Base-by-base conservation (phyloP, 1,284 basidiomycete species). In the Pterulicium gracile region DNA sequence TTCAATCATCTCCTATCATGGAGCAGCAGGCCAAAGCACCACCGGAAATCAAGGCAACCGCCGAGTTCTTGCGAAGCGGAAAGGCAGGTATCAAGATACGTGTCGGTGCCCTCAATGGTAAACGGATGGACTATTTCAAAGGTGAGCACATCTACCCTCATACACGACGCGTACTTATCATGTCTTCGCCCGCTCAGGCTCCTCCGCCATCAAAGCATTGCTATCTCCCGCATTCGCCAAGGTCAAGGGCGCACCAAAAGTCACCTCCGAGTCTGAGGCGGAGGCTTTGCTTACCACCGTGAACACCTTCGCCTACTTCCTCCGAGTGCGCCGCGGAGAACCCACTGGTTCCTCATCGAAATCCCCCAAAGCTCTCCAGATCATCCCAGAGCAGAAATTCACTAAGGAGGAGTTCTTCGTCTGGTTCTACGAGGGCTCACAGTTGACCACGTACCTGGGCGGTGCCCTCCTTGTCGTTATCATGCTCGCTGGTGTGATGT, bases 401-500 rank as follows among this genome's bases (percentile, higher is more conserved):
- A 65, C 70, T n/a, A 67, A 75, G 2, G 77, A 83, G 4, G 80
- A 82, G 49, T 90, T 92, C 65, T 98, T 90, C 62, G 93, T 87
- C 15, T 98, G 95, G 95, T 91, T 98, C 66, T 93, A 92, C 65
- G 92, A 96, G 53, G 92, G 93, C 34, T 88, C 87, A 2, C 92
- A 97, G 60, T 83, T 92, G 73, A 90, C 84, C 53, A 92, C 89
- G 12, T 93, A 95, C 58, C 76, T 93, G n/a, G 91, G 92, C 27
- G 95, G 90, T 10, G 69, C 88, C 18, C 81, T 82, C 24, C 94
- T 99, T 89, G 92, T 98, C 47, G 80, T 75, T 23, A 72, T 97
- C 58, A 92, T 98, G 73, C 81, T 99, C 40, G 94, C 88, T 1
- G 94, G 89, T 1, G 95, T 98, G 60, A 97, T 99, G 92, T 99